Conservation (phyloP, 164 flowering plant genomes). For the Dillenia turbinata region DNA sequence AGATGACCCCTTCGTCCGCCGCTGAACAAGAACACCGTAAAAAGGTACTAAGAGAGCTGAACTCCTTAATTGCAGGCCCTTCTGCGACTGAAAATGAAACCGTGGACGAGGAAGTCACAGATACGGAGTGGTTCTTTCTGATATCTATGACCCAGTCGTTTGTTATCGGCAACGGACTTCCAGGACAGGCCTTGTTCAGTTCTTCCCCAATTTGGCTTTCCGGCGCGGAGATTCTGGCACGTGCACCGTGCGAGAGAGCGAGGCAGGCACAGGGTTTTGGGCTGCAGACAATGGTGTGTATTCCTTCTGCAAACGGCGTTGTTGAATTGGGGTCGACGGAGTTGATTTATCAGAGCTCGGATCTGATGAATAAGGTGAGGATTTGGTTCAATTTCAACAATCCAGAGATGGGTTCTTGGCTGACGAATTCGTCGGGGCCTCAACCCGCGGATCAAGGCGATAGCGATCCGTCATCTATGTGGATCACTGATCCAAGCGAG, state of each 20-base stretch:
- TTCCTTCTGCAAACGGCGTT: slow-evolving; percentile 75
- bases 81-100: slow-evolving; percentile 35
- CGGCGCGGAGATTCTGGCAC: slow-evolving; percentile 48
- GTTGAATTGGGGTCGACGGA: slow-evolving; percentile 88
- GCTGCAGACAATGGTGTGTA: slow-evolving; percentile 74
- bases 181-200: slow-evolving; percentile 63
- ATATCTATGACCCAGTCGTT: slow-evolving; percentile 88
- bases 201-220: slow-evolving; percentile 56
- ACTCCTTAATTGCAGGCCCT: slow-evolving; percentile 63
- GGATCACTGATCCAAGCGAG: slow-evolving; percentile 66
- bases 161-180: slow-evolving; percentile 52
- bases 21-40: slow-evolving; percentile 76
- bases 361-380: slow-evolving; percentile 74
- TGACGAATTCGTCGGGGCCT: background rate
- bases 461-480: slow-evolving; percentile 60
- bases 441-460: slow-evolving; percentile 40
- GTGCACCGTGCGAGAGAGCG: slow-evolving; percentile 63
- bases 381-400: slow-evolving; percentile 52
- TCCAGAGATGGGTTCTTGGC: slow-evolving; percentile 27
- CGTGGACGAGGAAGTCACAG: slow-evolving; percentile 85
- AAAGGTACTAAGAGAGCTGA: slow-evolving; percentile 71
- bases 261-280: slow-evolving; percentile 69
- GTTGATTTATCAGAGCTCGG: slow-evolving; percentile 51
- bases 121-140: slow-evolving; percentile 92
- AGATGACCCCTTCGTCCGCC: slow-evolving; percentile 21